Evolutionary conservation across 1,139 yeast species (phyloP), one percentile per base, ranked within the genome.

Genomic region (Candida sojae): DNA sequence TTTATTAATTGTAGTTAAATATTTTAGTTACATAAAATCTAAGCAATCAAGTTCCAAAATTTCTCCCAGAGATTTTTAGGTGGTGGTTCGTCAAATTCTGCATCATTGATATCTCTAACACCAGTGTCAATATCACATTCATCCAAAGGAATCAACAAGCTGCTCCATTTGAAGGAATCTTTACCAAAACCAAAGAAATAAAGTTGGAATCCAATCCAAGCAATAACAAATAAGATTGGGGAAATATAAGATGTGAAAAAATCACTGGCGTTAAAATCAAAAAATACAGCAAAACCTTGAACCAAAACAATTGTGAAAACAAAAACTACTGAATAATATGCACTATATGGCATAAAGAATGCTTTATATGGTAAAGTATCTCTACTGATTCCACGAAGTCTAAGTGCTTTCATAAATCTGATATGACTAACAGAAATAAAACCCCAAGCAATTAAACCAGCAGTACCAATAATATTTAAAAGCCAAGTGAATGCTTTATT

Each of bases 401-500:
- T 77, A 58, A 86, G 69, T 40, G 88, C 82, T 43, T 70, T 66
- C 84, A 84, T 84, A 64, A 86, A 86, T 61, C 89, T 73, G 46
- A 86, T 71, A 63, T 86, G 92, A 39, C 88, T 75, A 46, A 78
- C 65, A 6, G 85, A 76, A 52, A 86, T 86, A 66, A 83, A 79
- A 47, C 84, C 79, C 93, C 93, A 86, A 7, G 88, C 79, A 55
- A 86, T 82, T 57, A 86, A 75, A 45, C 92, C 92, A 5, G 91
- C 84, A 42, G 86, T 86, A 25, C 90, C 88, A 33, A 90, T 80
- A 56, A 92, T 84, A 67, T 88, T 89, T 57, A 90, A 79, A 54
- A 92, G 79, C 92, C 96, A 92, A 57, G 78, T 70, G 71, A 91
- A 92, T 8, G 91, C 97, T 12, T 78, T 73, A 31, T 73, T 71